These are phyloP conservation scores for Glycyrrhiza uralensis DNA, from an alignment of 306 rosid species.

Conservation along the genomic window DNA sequence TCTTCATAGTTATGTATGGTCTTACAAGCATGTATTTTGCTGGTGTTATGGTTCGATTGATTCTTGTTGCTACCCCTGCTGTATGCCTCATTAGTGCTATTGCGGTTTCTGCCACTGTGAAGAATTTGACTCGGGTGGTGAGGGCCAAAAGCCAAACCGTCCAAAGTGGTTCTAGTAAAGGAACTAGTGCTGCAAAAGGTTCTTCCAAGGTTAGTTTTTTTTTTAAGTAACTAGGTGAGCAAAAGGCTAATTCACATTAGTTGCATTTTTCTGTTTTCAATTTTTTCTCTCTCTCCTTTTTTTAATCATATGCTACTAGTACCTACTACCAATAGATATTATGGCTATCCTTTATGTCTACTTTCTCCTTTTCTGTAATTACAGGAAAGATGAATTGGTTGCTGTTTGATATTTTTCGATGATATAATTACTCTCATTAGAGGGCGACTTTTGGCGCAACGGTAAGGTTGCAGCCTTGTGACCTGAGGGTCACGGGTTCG, in stretches of 20 bases:
- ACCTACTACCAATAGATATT: background rate
- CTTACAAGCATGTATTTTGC: conserved; percentile 99
- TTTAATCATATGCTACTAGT: background rate
- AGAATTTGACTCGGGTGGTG: conserved; percentile 70
- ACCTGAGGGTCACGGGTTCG: too few species aligned
- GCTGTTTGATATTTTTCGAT: conserved; percentile 13
- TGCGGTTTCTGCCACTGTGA: conserved; percentile 88
- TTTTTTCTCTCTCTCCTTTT: background rate
- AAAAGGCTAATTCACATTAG: background rate
- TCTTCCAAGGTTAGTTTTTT: conserved; percentile 75
- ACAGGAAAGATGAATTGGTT: background rate
- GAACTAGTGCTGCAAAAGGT: conserved; percentile 52
- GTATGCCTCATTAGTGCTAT: conserved; percentile 96
- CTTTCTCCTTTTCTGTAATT: background rate
- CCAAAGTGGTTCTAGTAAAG: conserved; percentile 72
- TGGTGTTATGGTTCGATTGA: conserved; percentile 97
- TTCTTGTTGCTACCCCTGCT: conserved; percentile 98
- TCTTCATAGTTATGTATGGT: conserved; percentile 94
- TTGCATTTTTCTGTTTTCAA: background rate
- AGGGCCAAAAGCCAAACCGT: conserved; percentile 65
- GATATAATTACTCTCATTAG: background rate
- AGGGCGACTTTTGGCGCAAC: too few species aligned
- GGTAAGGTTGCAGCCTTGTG: too few species aligned
- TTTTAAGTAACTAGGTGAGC: background rate
- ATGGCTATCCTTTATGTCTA: background rate